phyloP scores from a whole-genome alignment of 129 eudicot genomes.

The Flaveria sonorensis region DNA sequence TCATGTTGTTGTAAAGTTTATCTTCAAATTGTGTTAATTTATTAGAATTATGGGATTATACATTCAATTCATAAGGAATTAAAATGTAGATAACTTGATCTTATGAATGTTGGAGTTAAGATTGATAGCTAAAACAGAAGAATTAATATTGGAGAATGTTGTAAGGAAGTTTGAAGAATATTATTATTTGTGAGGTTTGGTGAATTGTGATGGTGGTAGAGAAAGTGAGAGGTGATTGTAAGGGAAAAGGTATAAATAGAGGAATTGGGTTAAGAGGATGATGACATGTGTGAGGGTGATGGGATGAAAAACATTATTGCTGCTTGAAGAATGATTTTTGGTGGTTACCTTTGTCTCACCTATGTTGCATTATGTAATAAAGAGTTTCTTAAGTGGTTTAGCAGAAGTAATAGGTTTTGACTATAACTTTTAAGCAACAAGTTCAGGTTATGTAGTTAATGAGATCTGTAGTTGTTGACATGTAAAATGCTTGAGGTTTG shows the following conservation, averaged over 20 bases:
- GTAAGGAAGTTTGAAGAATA: too few relatives aligned
- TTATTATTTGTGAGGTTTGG: neutral
- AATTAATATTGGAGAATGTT: too few relatives aligned
- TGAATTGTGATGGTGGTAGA: neutral
- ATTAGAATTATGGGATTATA: neutral
- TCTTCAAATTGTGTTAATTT: neutral
- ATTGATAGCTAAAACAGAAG: too few relatives aligned
- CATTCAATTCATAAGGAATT: neutral
- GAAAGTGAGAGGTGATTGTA: neutral
- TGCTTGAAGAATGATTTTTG: neutral
- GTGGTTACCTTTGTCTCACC: too few relatives aligned
- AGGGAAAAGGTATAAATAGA: neutral
- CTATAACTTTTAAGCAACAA: too few relatives aligned
- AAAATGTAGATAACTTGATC: neutral
- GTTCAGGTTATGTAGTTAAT: too few relatives aligned
- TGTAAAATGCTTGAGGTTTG: too few relatives aligned
- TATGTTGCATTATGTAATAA: too few relatives aligned
- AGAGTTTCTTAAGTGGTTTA: too few relatives aligned
- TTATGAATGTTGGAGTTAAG: neutral
- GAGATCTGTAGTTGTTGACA: too few relatives aligned
- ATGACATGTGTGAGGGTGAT: neutral
- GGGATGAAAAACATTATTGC: neutral
- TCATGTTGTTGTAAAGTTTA: neutral
- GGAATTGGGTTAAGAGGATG: neutral
- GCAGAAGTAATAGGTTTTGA: too few relatives aligned